These are phyloP conservation scores for Tricharina praecox DNA, from an alignment of 495 filamentous ascomycete species.

Conservation along the genomic window DNA sequence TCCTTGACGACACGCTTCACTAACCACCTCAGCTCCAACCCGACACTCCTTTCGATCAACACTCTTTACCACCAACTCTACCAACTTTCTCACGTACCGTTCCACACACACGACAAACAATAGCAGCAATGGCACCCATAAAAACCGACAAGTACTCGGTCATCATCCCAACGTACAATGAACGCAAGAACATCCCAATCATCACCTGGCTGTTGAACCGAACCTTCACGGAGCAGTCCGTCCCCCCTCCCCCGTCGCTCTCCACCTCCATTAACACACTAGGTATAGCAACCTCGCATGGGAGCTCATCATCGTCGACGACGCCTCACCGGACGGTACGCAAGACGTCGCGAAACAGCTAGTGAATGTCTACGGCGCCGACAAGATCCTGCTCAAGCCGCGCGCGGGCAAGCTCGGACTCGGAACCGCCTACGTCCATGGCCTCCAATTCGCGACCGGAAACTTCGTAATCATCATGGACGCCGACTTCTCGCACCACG, in stretches of 20 bases:
- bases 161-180: constrained; percentile 95
- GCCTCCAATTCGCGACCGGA: constrained; percentile 67
- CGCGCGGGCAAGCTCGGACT: constrained; percentile 89
- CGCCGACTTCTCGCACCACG: constrained; percentile 94
- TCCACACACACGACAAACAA: not conserved
- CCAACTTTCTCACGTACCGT: not conserved
- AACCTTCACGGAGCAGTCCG: constrained; percentile 72
- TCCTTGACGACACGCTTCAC: constrained; percentile 3
- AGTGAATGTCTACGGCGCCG: constrained; percentile 55
- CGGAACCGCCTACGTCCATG: constrained; percentile 93
- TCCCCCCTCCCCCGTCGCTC: constrained; percentile 2
- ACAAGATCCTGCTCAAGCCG: constrained; percentile 65
- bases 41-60: constrained; percentile 2
- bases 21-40: not conserved
- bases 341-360: constrained; percentile 79
- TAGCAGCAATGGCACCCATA: constrained; percentile 30
- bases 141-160: constrained; percentile 74
- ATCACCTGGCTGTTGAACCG: constrained; percentile 82
- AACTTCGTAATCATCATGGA: constrained; percentile 99
- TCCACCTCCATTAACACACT: not conserved
- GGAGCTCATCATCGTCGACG: constrained; percentile 90
- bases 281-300: constrained; percentile 67
- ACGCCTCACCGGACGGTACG: constrained; percentile 91
- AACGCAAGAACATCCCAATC: constrained; percentile 89
- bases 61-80: not conserved